phyloP scores from a whole-genome alignment of 2,329 filamentous ascomycete genomes.

The Sclerotinia minor region DNA sequence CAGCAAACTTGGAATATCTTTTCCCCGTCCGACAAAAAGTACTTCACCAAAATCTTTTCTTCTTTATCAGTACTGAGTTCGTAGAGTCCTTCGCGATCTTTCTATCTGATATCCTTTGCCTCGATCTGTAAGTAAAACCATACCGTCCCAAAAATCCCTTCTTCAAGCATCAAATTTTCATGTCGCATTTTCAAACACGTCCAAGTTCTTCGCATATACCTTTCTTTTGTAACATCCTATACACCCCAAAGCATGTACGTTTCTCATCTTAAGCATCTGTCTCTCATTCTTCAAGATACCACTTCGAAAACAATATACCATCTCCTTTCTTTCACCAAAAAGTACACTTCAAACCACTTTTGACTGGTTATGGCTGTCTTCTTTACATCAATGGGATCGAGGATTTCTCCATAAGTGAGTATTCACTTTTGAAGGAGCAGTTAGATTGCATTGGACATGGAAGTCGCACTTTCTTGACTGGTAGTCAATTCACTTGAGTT shows the following conservation, averaged over 20 bases:
- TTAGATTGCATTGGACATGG: neutral
- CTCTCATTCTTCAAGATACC: neutral
- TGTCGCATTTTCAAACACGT: neutral
- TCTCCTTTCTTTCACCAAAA: neutral
- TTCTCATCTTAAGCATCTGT: neutral
- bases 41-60: neutral
- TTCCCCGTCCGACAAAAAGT: neutral
- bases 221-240: neutral
- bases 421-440: neutral
- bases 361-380: neutral
- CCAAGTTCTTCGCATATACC: neutral
- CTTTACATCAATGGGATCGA: neutral
- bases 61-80: neutral
- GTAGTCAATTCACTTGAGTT: slow-evolving; percentile 9
- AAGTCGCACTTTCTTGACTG: neutral
- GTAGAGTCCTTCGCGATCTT: slow-evolving; percentile 20
- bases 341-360: slow-evolving; percentile 10
- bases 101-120: neutral
- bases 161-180: neutral
- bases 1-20: neutral
- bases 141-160: neutral
- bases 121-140: slow-evolving; percentile 15
- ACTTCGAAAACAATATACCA: neutral
- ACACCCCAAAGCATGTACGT: neutral
- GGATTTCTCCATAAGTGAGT: neutral